Evolutionary conservation across 1,284 basidiomycete species (phyloP).

Genomic region (Pseudozyma thailandica): DNA sequence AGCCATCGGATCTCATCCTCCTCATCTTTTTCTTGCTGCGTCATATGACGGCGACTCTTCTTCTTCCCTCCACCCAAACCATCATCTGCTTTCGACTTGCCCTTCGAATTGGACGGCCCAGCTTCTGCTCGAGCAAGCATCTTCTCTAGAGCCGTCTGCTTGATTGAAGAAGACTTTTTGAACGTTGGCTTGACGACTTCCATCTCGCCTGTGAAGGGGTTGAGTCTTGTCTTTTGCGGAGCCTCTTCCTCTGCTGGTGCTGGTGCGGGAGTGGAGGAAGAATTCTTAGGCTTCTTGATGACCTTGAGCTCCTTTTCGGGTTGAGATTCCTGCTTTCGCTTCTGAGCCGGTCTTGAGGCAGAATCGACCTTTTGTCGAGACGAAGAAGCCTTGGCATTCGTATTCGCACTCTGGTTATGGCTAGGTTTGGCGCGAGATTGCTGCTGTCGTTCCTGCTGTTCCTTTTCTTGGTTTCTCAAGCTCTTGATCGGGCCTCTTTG

Average conservation of each 20-base stretch:
- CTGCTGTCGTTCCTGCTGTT: constrained; percentile 19
- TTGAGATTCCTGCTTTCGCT: constrained; percentile 22
- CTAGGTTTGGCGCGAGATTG: background rate
- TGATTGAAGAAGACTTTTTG: constrained; percentile 13
- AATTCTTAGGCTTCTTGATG: constrained; percentile 32
- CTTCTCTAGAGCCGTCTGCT: constrained; percentile 43
- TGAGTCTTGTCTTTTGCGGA: constrained; percentile 20
- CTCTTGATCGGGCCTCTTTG: constrained; percentile 35
- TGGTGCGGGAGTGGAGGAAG: background rate
- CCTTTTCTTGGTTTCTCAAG: constrained; percentile 44
- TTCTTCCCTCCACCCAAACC: constrained; percentile 11
- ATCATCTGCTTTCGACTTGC: constrained; percentile 15
- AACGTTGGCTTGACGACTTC: constrained; percentile 13
- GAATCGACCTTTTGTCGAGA: background rate
- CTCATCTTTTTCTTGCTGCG: constrained; percentile 59
- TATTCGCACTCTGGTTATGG: constrained; percentile 2
- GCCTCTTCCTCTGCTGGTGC: background rate
- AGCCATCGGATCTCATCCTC: constrained; percentile 67
- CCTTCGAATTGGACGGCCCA: constrained; percentile 20
- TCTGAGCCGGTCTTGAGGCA: constrained; percentile 1
- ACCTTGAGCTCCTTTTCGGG: constrained; percentile 21
- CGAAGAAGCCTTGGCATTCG: background rate
- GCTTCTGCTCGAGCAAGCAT: constrained; percentile 38
- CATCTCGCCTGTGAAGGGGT: constrained; percentile 46
- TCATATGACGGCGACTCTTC: constrained; percentile 46